Conservation (phyloP, 2,329 filamentous ascomycete genomes). For the Rhinocladiella similis region DNA sequence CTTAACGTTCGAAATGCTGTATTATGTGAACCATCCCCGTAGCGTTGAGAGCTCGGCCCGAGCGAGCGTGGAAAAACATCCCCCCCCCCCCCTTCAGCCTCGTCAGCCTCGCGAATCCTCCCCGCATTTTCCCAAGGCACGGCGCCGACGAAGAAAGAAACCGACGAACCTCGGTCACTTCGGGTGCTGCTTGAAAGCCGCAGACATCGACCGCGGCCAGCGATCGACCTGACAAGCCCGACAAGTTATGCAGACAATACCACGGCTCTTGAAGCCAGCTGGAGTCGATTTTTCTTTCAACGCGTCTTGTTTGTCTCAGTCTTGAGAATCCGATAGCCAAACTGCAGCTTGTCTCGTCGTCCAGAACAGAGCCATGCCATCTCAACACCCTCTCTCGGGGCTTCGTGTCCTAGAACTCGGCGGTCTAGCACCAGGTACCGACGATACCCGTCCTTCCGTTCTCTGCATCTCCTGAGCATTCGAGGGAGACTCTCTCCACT, state of each 20-base stretch:
- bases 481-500: no score
- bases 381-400: conserved; percentile 51
- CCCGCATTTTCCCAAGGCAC: neutral
- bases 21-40: no score
- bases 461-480: conserved; percentile 10
- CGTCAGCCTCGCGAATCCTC: neutral
- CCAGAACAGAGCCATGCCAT: conserved; percentile 16
- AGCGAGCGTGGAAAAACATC: no score
- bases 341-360: neutral
- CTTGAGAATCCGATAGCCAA: no score
- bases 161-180: neutral
- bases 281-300: neutral
- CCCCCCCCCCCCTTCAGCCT: no score
- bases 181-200: neutral
- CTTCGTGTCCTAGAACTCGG: conserved; percentile 67
- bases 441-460: no score
- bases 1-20: no score
- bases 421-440: conserved; percentile 66
- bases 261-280: neutral
- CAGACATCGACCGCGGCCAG: neutral
- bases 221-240: neutral
- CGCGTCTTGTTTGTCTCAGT: no score
- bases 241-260: neutral
- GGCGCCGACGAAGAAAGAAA: no score
- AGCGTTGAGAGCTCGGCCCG: no score